Percentiles rank a stretch among this genome's conserved stretches.
phyloP scores from a whole-genome alignment of 768 basidiomycete species.

The Lactifluus subvellereus region DNA sequence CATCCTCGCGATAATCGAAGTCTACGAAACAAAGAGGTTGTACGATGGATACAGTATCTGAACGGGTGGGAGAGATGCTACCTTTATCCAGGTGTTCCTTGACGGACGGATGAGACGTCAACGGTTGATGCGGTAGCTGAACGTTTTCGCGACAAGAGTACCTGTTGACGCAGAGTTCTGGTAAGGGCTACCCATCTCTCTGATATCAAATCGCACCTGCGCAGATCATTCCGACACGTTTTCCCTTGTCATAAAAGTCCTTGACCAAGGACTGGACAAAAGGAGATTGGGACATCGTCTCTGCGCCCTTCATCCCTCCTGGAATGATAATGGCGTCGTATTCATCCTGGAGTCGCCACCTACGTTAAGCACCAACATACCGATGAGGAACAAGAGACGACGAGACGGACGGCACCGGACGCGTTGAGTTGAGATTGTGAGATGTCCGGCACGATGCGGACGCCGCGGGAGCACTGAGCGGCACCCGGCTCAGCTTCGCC shows the following conservation, averaged over 20 bases:
- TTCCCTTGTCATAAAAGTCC: slow-evolving; percentile 47
- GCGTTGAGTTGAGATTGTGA: slow-evolving; percentile 4
- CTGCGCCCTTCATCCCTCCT: slow-evolving; percentile 73
- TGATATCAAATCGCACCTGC: slow-evolving; percentile 47
- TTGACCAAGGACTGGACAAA: slow-evolving; percentile 59
- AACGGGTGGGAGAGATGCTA: slow-evolving; percentile 26
- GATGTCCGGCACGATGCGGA: slow-evolving; percentile 20
- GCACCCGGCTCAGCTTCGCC: background rate
- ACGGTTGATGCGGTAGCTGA: slow-evolving; percentile 50
- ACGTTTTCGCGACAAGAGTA: slow-evolving; percentile 51
- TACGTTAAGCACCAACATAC: background rate
- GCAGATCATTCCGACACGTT: slow-evolving; percentile 78
- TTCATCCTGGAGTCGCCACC: slow-evolving; percentile 40
- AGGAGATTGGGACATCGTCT: slow-evolving; percentile 55
- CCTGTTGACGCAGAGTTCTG: background rate
- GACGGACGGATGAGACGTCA: slow-evolving; percentile 79
- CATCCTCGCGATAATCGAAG: slow-evolving; percentile 68
- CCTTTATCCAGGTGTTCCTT: slow-evolving; percentile 51
- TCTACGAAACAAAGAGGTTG: slow-evolving; percentile 34
- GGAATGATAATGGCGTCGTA: slow-evolving; percentile 71
- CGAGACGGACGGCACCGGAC: slow-evolving; percentile 6
- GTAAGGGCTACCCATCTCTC: background rate
- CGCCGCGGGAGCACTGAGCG: slow-evolving; percentile 18
- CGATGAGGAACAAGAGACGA: background rate
- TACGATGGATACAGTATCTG: background rate